Evolutionary conservation across 2,329 filamentous ascomycete genomes (phyloP), one percentile per base, ranked within the genome.

Genomic region (Capronia epimyces): DNA sequence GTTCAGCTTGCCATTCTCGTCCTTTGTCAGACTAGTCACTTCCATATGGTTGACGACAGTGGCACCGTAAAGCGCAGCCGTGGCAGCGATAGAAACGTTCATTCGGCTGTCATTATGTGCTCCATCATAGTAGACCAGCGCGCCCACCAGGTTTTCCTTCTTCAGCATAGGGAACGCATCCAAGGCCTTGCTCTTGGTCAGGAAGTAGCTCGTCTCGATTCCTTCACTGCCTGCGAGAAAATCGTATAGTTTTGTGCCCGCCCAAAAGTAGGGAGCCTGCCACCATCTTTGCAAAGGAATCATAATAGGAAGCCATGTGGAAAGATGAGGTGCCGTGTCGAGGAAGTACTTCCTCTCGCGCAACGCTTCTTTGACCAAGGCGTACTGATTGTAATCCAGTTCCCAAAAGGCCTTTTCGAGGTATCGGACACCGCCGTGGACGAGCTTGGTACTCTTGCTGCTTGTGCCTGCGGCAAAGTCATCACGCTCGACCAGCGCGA

Each of bases 81-180:
- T 94, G 81, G 91, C 87, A 16, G 87, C 88, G 50, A 94, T 76
- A 7, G 87, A 90, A 22, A 93, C 85, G 65, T 94, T 94, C 88
- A 95, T 94, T 43, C 89, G 81, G 16, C 88, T 93, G 68, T 95
- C 89, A 65, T 95, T 95, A 71, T 95, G 89, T 24, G 87, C 87
- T 61, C 89, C 89, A 71, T 95, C 88, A 66, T 94, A 94, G 75
- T 95, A 95, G 20, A 94, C 88, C 63, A 94, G 72, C 51, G 88
- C 87, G 54, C 89, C 89, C 39, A 89, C 79, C 12, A 94, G 74
- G 58, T 85, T 82, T 36, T 86, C 83, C 65, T 82, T 84, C 71
- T 88, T 90, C 59, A 94, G 70, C 88, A 94, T 93, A 6, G 89
- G 89, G 65, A 94, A 94, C 2, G 86, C 86, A 66, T 91, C 87